Evolutionary conservation across 805 yeast genomes (phyloP).

Genomic region (Ogataea henricii): DNA sequence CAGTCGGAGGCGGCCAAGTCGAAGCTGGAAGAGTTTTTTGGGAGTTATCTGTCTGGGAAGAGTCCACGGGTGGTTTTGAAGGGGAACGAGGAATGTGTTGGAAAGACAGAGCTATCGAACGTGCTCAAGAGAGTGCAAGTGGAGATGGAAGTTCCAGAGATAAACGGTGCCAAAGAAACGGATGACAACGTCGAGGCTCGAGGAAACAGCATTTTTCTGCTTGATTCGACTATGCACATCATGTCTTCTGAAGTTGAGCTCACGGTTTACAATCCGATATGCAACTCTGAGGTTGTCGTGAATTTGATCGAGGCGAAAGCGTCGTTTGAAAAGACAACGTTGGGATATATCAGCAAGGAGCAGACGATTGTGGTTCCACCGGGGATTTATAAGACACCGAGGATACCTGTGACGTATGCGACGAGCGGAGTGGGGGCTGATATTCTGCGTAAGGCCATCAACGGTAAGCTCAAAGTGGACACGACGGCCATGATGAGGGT

Average conservation of each 20-base stretch:
- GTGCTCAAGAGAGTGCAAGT: slow-evolving; percentile 29
- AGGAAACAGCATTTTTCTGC: slow-evolving; percentile 36
- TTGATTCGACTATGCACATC: slow-evolving; percentile 54
- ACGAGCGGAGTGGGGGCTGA: slow-evolving; percentile 48
- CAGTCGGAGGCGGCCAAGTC: slow-evolving; percentile 20
- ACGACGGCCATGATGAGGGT: slow-evolving; percentile 47
- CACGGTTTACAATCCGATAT: slow-evolving; percentile 54
- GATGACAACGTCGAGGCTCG: neutral
- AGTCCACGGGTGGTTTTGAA: slow-evolving; percentile 33
- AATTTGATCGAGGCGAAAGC: slow-evolving; percentile 50
- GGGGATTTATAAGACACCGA: slow-evolving; percentile 51
- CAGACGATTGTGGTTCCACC: slow-evolving; percentile 50
- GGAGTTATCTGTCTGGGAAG: slow-evolving; percentile 42
- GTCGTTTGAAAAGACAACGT: slow-evolving; percentile 43
- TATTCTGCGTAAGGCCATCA: slow-evolving; percentile 49
- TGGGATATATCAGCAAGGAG: slow-evolving; percentile 48
- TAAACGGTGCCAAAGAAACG: slow-evolving; percentile 10
- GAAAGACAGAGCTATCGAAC: slow-evolving; percentile 29
- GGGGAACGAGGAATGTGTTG: slow-evolving; percentile 31
- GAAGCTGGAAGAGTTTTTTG: slow-evolving; percentile 38
- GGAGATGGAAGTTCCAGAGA: slow-evolving; percentile 33
- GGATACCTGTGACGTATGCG: slow-evolving; percentile 50
- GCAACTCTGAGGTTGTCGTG: slow-evolving; percentile 46
- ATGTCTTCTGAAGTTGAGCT: slow-evolving; percentile 56
- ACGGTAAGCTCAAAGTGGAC: slow-evolving; percentile 51